Base-by-base conservation (phyloP, 495 filamentous ascomycete species). In the Neurospora tetrasperma region DNA sequence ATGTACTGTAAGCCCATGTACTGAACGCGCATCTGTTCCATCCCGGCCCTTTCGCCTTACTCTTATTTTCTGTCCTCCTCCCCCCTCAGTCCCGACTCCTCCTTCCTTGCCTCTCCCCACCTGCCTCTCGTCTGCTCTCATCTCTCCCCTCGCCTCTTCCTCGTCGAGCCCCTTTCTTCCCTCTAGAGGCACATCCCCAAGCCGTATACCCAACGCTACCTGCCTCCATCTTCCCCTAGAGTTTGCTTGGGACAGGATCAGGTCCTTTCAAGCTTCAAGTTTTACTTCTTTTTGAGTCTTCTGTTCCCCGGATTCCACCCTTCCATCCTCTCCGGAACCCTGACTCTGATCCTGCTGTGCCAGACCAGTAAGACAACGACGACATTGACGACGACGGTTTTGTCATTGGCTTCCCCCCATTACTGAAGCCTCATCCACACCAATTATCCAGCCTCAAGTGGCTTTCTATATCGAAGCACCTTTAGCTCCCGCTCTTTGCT, bases 401-500 rank as follows among this genome's bases (percentile, higher is more conserved):
- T 66, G 27, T 66, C 54, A 66, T 18, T 66, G 54, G 54, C 54
- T 66, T 66, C 27, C 54, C 14, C 54, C 54, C 27, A 66, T 66
- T 9, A 35, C 14, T 66, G 54, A 66, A 66, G 54, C 54, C 54
- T 66, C 54, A 66, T 35, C 54, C 27, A 66, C 54, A 38, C 27
- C 54, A 35, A 38, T 6, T 14, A 66, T 66, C 54, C 23, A 66
- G 54, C 54, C 59, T 54, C 62, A 18, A 46, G 68, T 69, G 41
- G 39, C 70, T 69, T 42, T 42, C 11, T 42, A 44, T 41, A 66
- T 46, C 62, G n/a, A 43, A 54, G 62, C 27, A 70, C 76, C 14
- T 18, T 62, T 59, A 31, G 39, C 79, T 80, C 79, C 79, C 78
- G 80, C 81, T 83, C 81, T 82, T 82, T 54, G 69, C 74, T 82